These are phyloP conservation scores for Oryza glaberrima DNA, from an alignment of 176 grass and related monocot species.

Conservation along the genomic window DNA sequence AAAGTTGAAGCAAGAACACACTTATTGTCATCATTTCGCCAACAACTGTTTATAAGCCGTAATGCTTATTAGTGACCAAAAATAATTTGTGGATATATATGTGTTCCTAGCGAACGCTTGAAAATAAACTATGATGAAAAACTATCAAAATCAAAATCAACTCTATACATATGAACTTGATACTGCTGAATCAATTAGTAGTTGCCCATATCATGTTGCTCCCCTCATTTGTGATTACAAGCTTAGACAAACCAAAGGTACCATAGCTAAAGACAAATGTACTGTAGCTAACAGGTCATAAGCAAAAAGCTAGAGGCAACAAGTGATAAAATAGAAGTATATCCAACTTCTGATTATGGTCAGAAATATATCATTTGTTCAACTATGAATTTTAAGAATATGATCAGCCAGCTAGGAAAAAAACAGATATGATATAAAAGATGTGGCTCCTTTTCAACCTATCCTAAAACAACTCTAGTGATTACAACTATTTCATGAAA, in stretches of 20 bases:
- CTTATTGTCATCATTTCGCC: too few species aligned
- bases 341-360: constrained; percentile 3
- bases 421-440: constrained; percentile 9
- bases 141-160: too few species aligned
- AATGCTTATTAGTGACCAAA: too few species aligned
- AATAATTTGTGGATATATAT: too few species aligned
- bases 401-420: neutral
- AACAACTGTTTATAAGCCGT: too few species aligned
- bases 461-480: constrained; percentile 25
- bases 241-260: neutral
- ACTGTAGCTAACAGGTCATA: neutral
- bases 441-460: neutral
- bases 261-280: neutral
- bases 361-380: constrained; percentile 25
- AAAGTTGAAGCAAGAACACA: neutral
- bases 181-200: neutral
- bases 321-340: neutral
- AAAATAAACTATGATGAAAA: too few species aligned
- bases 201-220: neutral
- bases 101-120: too few species aligned
- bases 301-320: neutral
- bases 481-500: constrained; percentile 24
- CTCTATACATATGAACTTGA: neutral
- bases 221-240: neutral
- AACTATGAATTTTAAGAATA: constrained; percentile 15